phyloP scores from a whole-genome alignment of 2,329 filamentous ascomycete genomes.

The Colletotrichum sidae region DNA sequence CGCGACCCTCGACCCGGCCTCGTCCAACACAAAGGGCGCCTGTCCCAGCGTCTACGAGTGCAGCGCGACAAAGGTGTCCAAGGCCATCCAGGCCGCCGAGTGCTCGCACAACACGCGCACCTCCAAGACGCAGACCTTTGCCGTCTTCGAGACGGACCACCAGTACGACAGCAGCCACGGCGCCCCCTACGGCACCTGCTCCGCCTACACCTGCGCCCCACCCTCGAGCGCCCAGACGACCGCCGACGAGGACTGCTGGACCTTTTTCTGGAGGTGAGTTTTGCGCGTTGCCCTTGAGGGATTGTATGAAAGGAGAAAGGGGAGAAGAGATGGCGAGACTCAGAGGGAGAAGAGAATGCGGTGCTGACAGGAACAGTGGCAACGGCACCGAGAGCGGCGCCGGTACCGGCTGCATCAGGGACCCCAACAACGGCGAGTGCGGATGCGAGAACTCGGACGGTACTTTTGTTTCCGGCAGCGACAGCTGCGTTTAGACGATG shows the following conservation, averaged over 20 bases:
- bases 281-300: too few species aligned
- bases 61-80: slow-evolving; percentile 32
- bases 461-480: slow-evolving; percentile 26
- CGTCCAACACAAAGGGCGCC: slow-evolving; percentile 35
- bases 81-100: slow-evolving; percentile 37
- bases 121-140: slow-evolving; percentile 30
- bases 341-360: too few species aligned
- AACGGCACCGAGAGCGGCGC: slow-evolving; percentile 9
- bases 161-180: slow-evolving; percentile 29
- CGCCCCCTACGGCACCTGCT: slow-evolving; percentile 33
- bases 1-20: slow-evolving; percentile 32
- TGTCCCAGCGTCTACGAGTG: slow-evolving; percentile 31
- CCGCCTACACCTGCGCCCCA: slow-evolving; percentile 28
- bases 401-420: slow-evolving; percentile 31
- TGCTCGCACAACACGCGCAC: slow-evolving; percentile 36
- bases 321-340: background rate
- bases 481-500: slow-evolving; percentile 12
- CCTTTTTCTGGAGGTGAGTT: slow-evolving; percentile 36
- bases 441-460: slow-evolving; percentile 36
- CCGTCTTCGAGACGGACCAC: slow-evolving; percentile 36
- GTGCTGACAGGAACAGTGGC: background rate
- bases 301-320: background rate
- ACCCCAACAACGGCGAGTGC: slow-evolving; percentile 33
- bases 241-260: slow-evolving; percentile 31
- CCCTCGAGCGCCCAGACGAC: slow-evolving; percentile 24